phyloP scores from a whole-genome alignment of 116 monocot species.

The Dioscorea cayenensis region DNA sequence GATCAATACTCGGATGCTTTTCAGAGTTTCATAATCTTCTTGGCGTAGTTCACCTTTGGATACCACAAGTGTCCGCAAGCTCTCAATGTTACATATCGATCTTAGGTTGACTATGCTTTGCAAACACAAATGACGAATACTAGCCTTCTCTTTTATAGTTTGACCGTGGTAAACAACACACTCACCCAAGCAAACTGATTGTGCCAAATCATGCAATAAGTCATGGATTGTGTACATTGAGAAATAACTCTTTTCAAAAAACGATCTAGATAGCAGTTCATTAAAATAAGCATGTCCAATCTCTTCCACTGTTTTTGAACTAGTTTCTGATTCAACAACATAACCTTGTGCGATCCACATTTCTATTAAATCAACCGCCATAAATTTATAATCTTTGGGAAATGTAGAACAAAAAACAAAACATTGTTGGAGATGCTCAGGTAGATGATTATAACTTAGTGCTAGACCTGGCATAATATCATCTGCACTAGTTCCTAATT shows the following conservation, averaged over 20 bases:
- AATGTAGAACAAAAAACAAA: slow-evolving; percentile 2
- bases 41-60: too few relatives aligned
- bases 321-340: background rate
- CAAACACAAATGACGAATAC: too few relatives aligned
- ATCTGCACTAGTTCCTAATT: background rate
- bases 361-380: background rate
- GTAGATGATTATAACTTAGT: slow-evolving; percentile 7
- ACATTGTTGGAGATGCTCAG: background rate
- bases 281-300: background rate
- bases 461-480: background rate
- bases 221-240: background rate
- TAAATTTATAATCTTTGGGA: background rate
- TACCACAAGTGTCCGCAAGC: too few relatives aligned
- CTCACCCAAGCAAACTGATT: background rate
- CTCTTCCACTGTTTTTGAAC: background rate
- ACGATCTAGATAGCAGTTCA: background rate
- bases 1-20: too few relatives aligned
- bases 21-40: too few relatives aligned
- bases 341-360: slow-evolving; percentile 2
- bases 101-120: too few relatives aligned
- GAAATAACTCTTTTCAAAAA: background rate
- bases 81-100: too few relatives aligned
- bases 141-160: too few relatives aligned
- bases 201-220: background rate
- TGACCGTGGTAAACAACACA: too few relatives aligned